These are phyloP conservation scores for Arabis alpina DNA, from an alignment of 345 rosid species.

Conservation along the genomic window DNA sequence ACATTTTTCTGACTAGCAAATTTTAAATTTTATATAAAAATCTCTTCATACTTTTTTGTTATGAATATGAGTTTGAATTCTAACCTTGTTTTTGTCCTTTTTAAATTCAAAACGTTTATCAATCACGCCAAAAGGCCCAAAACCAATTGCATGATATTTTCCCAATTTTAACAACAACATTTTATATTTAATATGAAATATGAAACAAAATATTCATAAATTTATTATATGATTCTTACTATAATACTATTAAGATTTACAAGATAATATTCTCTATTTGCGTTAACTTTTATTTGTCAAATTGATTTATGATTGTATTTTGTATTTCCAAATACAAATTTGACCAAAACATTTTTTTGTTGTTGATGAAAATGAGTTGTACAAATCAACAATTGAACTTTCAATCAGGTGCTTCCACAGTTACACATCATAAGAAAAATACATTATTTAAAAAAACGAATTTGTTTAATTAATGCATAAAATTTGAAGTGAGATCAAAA, in stretches of 20 bases:
- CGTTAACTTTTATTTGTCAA: neutral
- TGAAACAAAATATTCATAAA: conserved; percentile 5
- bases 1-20: too few relatives aligned
- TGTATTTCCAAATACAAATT: too few relatives aligned
- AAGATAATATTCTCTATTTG: conserved; percentile 11
- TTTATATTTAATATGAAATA: neutral
- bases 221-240: neutral
- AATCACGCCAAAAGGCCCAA: too few relatives aligned
- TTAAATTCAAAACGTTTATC: neutral
- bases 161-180: neutral
- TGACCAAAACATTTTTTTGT: too few relatives aligned
- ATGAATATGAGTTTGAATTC: neutral
- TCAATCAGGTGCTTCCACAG: conserved; percentile 4
- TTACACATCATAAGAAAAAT: neutral
- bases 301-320: too few relatives aligned
- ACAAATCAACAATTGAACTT: neutral
- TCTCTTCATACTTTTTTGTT: neutral
- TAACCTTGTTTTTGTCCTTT: too few relatives aligned
- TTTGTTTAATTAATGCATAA: neutral
- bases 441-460: neutral
- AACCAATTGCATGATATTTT: neutral
- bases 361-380: neutral
- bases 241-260: conserved; percentile 7
- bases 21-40: neutral
- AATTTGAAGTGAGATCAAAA: conserved; percentile 16